These are phyloP conservation scores for Sechiopsis laciniata DNA, from an alignment of 306 rosid species.

Conservation along the genomic window DNA sequence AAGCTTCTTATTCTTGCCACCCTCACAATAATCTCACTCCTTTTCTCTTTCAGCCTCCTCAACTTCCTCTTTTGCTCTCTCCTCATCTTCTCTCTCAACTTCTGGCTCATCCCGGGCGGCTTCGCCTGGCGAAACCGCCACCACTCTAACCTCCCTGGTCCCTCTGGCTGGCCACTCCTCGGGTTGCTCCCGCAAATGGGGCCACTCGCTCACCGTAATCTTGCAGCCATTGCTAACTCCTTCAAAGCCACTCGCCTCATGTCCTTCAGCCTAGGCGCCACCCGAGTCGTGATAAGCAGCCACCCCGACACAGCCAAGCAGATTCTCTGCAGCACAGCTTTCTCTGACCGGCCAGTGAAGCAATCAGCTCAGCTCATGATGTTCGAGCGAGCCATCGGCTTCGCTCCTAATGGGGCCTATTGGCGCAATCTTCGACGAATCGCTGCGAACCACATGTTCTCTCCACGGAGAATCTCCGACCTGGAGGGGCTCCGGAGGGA, in stretches of 20 bases:
- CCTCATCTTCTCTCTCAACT: constrained; percentile 34
- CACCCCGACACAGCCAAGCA: constrained; percentile 80
- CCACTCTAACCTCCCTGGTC: constrained; percentile 34
- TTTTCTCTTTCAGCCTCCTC: constrained; percentile 19
- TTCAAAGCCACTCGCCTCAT: constrained; percentile 52
- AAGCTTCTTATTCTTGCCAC: constrained; percentile 28
- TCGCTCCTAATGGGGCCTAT: constrained; percentile 62
- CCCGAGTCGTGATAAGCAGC: constrained; percentile 61
- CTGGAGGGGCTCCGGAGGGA: constrained; percentile 44
- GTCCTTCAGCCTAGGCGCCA: constrained; percentile 65
- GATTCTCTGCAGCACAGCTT: constrained; percentile 51
- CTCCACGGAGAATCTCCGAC: constrained; percentile 51
- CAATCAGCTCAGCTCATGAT: constrained; percentile 57
- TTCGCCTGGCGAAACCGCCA: constrained; percentile 63
- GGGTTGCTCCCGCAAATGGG: constrained; percentile 64
- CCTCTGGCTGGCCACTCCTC: constrained; percentile 67
- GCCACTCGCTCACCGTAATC: constrained; percentile 53
- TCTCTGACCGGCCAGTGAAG: constrained; percentile 77
- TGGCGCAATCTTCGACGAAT: constrained; percentile 71
- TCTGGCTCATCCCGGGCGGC: constrained; percentile 68
- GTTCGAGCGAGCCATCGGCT: constrained; percentile 94
- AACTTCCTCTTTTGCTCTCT: constrained; percentile 34
- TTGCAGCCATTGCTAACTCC: constrained; percentile 45
- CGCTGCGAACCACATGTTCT: constrained; percentile 60
- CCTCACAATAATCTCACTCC: constrained; percentile 25